Evolutionary conservation across 2,329 filamentous ascomycete genomes (phyloP), one percentile per base, ranked within the genome.

Genomic region (Lachnellula suecica): DNA sequence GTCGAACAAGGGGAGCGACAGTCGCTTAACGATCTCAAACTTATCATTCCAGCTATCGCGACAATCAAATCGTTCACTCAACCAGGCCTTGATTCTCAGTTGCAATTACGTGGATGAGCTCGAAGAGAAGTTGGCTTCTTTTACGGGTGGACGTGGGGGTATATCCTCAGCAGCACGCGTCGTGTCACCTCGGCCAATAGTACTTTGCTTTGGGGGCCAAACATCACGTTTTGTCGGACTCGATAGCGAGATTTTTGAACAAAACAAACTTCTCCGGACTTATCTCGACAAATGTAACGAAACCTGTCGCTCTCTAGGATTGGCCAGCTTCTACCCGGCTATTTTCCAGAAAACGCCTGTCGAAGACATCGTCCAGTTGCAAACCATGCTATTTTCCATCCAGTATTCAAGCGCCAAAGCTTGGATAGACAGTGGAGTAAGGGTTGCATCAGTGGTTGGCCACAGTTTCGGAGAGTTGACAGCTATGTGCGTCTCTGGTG

Each of bases 401-500:
- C 58, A 60, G 42, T 60, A 59, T 25, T 31, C 56, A 8, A 49
- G 48, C 23, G 58, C 58, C 8, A 51, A 51, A 29, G 37, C 22
- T 13, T 60, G 58, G 58, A 53, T 60, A 11, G 54, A 57, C 25
- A 51, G 45, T 44, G 58, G 58, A 13, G 11, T 58, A 9, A 23
- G 50, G 22, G 22, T 53, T 19, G 44, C 13, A 2, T 37, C 49
- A 25, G 41, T 59, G 11, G 41, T 59, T 20, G 72, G 72, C 0
- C 72, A 74, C 51, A 72, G 68, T 49, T 67, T 74, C 38, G 72
- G 72, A 5, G 61, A 74, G 49, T 51, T 74, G 1, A 69, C 71
- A 0, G 71, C 70, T 1, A 53, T 73, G 2, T 63, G 61, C 13
- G 57, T 74, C 0, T 64, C 69, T 3, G 70, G 70, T 0, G 57